These are phyloP conservation scores for Rhizopogon vinicolor DNA, from an alignment of 768 basidiomycete genomes.

Conservation along the genomic window DNA sequence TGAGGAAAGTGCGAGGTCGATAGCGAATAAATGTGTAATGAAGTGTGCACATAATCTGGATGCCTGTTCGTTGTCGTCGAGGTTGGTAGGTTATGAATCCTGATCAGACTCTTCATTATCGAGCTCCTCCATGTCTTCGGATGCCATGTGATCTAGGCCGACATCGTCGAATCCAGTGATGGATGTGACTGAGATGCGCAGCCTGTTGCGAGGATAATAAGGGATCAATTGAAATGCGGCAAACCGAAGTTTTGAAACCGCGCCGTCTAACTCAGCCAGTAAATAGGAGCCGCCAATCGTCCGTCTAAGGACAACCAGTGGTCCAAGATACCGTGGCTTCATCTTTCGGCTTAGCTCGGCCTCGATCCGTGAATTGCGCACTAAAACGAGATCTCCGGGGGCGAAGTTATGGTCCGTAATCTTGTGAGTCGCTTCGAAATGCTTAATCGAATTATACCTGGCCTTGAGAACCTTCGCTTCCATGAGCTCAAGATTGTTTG, in stretches of 20 bases:
- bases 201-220: neutral
- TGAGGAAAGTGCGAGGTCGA: neutral
- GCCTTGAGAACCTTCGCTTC: too few species aligned
- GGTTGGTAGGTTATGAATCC: too few species aligned
- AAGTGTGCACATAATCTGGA: too few species aligned
- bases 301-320: slow-evolving; percentile 14
- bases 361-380: neutral
- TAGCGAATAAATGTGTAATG: too few species aligned
- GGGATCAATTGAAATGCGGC: neutral
- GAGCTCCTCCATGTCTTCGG: neutral
- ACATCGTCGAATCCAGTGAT: neutral
- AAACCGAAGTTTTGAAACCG: neutral
- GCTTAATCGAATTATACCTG: too few species aligned
- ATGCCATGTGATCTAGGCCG: neutral
- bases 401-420: neutral
- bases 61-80: too few species aligned
- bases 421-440: too few species aligned
- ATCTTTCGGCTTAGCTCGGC: slow-evolving; percentile 14
- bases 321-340: slow-evolving; percentile 19
- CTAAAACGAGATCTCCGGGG: neutral
- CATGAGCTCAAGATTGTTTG: too few species aligned
- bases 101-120: neutral
- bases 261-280: slow-evolving; percentile 18
- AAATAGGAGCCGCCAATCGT: slow-evolving; percentile 18
- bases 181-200: neutral